Evolutionary conservation across 2,329 filamentous ascomycete genomes (phyloP), one percentile per base, ranked within the genome.

Genomic region (Sphaerulina vaccinii): DNA sequence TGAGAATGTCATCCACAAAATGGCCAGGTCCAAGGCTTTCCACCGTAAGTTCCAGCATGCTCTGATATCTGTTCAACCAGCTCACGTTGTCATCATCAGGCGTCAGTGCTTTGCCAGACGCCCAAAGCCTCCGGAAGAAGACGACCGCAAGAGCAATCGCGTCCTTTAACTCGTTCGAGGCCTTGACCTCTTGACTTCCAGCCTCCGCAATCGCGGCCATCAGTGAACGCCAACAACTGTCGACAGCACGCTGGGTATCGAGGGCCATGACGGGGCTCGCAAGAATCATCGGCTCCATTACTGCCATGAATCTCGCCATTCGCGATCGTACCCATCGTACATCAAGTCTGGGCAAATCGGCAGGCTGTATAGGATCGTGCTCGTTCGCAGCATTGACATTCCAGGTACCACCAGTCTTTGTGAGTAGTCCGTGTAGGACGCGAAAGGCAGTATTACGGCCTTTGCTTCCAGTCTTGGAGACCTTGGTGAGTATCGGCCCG

Each of bases 251-350:
- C 33, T 54, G 55, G n/a, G 37, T 49, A 11, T 62, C 59, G 8
- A 55, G 41, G 16, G 56, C 29, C 11, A 43, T 51, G 74, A 78
- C 82, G 13, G 78, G 69, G 1, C 75, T 75, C 8, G 70, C 70
- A 43, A 74, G 73, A 22, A 85, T 67, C 6, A 83, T 69, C 2
- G 71, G 71, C 60, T 83, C 79, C 15, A 85, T 72, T 4, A 82
- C 74, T 10, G 70, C 72, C n/a, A 96, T 80, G 3, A 96, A 78
- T 37, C 77, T 78, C 1, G 74, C 66, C 3, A 86, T 75, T 55
- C 88, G 89, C 52, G 82, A 85, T 47, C 92, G 82, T 10, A 95
- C 77, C 93, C 93, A 99, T 74, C 87, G 90, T 3, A 87, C 78
- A 63, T 97, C 90, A 5, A 97, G 74, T 5, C 85, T 75, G 5